Evolutionary conservation across 768 basidiomycete genomes (phyloP).

Genomic region (Antrodiella citrinella): DNA sequence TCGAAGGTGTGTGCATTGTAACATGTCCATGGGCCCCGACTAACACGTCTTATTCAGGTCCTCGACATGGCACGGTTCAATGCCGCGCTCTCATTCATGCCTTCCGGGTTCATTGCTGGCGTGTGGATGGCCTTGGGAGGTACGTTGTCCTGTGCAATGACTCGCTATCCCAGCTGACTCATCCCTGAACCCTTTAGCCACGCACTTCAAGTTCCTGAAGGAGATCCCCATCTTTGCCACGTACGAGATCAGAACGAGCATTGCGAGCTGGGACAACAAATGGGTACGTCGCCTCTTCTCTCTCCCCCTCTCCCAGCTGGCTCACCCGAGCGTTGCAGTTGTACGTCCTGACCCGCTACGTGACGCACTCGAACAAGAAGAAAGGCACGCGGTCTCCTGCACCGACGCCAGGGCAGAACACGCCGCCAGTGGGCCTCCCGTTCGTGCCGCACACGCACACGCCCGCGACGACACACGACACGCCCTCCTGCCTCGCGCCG

Average conservation of each 20-base stretch:
- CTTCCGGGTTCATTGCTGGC: constrained; percentile 47
- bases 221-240: constrained; percentile 58
- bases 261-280: constrained; percentile 70
- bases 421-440: constrained; percentile 7
- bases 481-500: constrained; percentile 3
- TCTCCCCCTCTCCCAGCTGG: background rate
- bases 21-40: background rate
- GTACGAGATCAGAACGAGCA: constrained; percentile 52
- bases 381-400: constrained; percentile 8
- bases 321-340: constrained; percentile 29
- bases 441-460: constrained; percentile 27
- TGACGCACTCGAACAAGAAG: constrained; percentile 40
- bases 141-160: constrained; percentile 6
- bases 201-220: constrained; percentile 59
- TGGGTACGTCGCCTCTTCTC: constrained; percentile 42
- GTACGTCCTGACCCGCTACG: constrained; percentile 57
- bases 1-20: constrained; percentile 43
- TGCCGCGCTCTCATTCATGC: constrained; percentile 40
- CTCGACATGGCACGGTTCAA: constrained; percentile 35
- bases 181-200: constrained; percentile 32
- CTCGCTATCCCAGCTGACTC: background rate
- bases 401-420: constrained; percentile 1
- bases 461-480: constrained; percentile 23
- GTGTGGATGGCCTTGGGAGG: constrained; percentile 55
- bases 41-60: background rate